Conservation (phyloP, 768 basidiomycete genomes). For the Auricularia cornea region DNA sequence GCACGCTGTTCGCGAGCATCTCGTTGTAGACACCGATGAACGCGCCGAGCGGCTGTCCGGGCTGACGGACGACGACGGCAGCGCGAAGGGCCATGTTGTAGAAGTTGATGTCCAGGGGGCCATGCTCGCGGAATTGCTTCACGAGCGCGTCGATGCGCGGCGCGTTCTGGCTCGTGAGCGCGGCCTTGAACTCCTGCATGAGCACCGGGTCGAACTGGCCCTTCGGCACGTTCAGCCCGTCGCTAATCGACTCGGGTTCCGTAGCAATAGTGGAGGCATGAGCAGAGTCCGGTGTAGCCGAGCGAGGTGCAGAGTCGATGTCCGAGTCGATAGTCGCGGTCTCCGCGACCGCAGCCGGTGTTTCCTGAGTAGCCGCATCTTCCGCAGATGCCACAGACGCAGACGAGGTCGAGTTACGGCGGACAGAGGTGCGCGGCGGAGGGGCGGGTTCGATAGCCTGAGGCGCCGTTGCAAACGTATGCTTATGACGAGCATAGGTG, state of each 20-base stretch:
- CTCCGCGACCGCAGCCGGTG: not conserved
- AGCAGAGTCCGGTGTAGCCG: slow-evolving; percentile 4
- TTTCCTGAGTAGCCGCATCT: slow-evolving; percentile 2
- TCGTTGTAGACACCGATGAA: slow-evolving; percentile 64
- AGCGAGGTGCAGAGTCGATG: not conserved
- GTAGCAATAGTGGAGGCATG: slow-evolving; percentile 12
- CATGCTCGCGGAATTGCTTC: slow-evolving; percentile 1
- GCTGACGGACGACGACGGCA: slow-evolving; percentile 35
- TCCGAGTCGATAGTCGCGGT: not conserved
- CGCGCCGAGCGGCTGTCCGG: slow-evolving; percentile 46
- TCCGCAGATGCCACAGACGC: not conserved
- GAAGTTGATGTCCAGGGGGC: slow-evolving; percentile 30
- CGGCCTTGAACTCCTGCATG: not conserved
- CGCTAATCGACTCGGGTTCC: too few relatives aligned
- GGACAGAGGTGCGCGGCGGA: slow-evolving; percentile 20
- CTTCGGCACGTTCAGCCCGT: not conserved
- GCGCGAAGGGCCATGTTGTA: slow-evolving; percentile 59
- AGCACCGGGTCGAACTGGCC: not conserved
- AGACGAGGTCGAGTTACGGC: slow-evolving; percentile 37
- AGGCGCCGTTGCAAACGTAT: slow-evolving; percentile 37
- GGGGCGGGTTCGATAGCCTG: slow-evolving; percentile 10
- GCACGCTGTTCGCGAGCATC: slow-evolving; percentile 52
- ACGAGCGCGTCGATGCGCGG: not conserved
- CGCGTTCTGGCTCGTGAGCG: not conserved
- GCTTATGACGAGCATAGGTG: slow-evolving; percentile 51